Evolutionary conservation across 2,329 filamentous ascomycete genomes (phyloP), one percentile per base, ranked within the genome.

Genomic region (Aspergillus texensis): DNA sequence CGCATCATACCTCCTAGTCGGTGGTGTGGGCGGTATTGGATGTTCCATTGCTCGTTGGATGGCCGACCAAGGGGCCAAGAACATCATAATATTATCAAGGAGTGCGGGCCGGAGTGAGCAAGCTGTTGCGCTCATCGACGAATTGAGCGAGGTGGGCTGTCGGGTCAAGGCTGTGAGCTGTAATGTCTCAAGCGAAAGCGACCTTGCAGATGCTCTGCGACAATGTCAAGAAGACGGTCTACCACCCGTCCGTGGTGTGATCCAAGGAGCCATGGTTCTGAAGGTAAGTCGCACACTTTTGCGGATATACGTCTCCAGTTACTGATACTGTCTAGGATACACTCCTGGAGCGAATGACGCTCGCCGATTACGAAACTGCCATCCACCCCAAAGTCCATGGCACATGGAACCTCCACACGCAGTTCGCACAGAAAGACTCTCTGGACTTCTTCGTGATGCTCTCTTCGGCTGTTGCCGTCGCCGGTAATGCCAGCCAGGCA

Each of bases 401-500:
- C 14, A 70, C 72, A 1, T 71, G 70, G 67, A 77, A 78, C 61
- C 69, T 79, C 16, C 71, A 77, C 60, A 30, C 63, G 9, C 54
- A 61, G 21, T 59, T 73, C 5, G 65, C 58, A 10, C 36, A 6
- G 11, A 28, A 28, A 28, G 26, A 1, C 26, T n/a, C 80, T 16
- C 74, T 78, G 48, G 79, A 79, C 65, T 80, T 80, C 65, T 65
- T 79, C 60, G 70, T 76, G 57, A 68, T 80, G 3, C 77, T 77
- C 0, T 80, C 78, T 4, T 63, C 74, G 1, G 73, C 77, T 46
- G 75, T 76, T 5, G 68, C 84, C n/a, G 68, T 65, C n/a, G 19
- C 80, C 5, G 82, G 83, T 6, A 79, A 80, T 55, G 62, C 74
- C 3, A 75, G 77, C 8, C 72, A 84, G 57, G 75, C 80, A 6